Evolutionary conservation across 441 rosid genomes (phyloP).

Genomic region (Bruguiera hainesii): DNA sequence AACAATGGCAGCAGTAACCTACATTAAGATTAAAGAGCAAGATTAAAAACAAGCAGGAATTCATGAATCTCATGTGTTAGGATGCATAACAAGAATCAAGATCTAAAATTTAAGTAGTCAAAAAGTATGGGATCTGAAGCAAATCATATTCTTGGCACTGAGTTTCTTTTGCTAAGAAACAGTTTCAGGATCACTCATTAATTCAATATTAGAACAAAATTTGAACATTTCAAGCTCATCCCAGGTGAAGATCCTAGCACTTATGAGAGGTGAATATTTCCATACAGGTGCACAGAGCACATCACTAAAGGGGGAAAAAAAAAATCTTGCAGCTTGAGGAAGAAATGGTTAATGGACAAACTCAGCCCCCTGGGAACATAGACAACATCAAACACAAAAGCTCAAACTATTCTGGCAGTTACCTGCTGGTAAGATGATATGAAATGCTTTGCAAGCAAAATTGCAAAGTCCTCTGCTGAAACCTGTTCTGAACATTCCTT

Average conservation of each 20-base stretch:
- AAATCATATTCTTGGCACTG: neutral
- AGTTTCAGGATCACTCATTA: neutral
- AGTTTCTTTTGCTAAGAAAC: too few relatives aligned
- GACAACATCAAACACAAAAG: too few relatives aligned
- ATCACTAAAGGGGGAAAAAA: too few relatives aligned
- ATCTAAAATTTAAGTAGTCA: neutral
- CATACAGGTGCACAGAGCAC: neutral
- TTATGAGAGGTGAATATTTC: neutral
- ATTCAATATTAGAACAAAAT: neutral
- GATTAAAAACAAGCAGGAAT: neutral
- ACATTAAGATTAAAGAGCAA: neutral
- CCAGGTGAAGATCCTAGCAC: neutral
- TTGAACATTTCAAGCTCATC: neutral
- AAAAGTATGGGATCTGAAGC: neutral
- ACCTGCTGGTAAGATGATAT: slow-evolving; percentile 74
- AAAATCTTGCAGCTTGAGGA: too few relatives aligned
- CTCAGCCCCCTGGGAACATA: too few relatives aligned
- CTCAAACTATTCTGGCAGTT: neutral
- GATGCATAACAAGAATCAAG: neutral
- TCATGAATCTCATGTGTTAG: neutral
- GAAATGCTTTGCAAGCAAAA: slow-evolving; percentile 73
- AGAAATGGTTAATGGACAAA: too few relatives aligned
- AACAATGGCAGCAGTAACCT: slow-evolving; percentile 76
- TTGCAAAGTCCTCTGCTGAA: slow-evolving; percentile 78
- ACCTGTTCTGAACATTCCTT: slow-evolving; percentile 66